Evolutionary conservation across 1,139 yeast genomes (phyloP), one percentile per base, ranked within the genome.

Genomic region (Yamadazyma friedrichii): DNA sequence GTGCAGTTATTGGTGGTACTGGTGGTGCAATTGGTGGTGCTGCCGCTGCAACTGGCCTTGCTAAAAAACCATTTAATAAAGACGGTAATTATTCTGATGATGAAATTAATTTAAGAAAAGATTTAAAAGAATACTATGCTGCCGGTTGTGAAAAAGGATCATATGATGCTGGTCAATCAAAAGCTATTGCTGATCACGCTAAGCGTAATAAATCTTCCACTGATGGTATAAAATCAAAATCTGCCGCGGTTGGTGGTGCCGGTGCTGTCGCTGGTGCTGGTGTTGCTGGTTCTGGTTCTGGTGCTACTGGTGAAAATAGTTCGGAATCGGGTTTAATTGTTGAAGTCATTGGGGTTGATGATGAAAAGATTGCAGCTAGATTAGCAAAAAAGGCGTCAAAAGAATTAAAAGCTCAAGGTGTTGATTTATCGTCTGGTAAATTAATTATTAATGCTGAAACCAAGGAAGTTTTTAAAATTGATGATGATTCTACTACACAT

Each of bases 331-430:
- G 54, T 17, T 53, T 65, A 26, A 56, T 62, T 20, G 68, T 68
- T 30, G 73, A 67, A 48, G 74, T 68, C 11, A 58, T 67, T 47
- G 74, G 74, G 25, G 62, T 64, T 33, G 55, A 62, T 4, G 69
- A 65, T 49, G 56, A 56, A 40, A 55, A 53, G 9, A 51, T 56
- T 22, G 73, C 74, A 5, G 62, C 68, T 9, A 57, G 50, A 38
- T 54, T 67, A 31, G 74, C 74, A 11, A 62, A 64, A 36, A 55
- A 58, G 33, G 67, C 72, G 1, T 58, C 71, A n/a, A 58, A 58
- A 38, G 65, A 62, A 40, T 57, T 68, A 39, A 55, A 60, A 36
- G 55, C 54, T 15, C 56, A 63, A 44, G 73, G 73, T 4, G 65
- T 64, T 22, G 72, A 67, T 41, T 59, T 67, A 48, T 46, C 58